Percentiles rank a stretch among this genome's conserved stretches.
phyloP scores from a whole-genome alignment of 805 yeast genomes.

The Metschnikowia chrysomelidarum region DNA sequence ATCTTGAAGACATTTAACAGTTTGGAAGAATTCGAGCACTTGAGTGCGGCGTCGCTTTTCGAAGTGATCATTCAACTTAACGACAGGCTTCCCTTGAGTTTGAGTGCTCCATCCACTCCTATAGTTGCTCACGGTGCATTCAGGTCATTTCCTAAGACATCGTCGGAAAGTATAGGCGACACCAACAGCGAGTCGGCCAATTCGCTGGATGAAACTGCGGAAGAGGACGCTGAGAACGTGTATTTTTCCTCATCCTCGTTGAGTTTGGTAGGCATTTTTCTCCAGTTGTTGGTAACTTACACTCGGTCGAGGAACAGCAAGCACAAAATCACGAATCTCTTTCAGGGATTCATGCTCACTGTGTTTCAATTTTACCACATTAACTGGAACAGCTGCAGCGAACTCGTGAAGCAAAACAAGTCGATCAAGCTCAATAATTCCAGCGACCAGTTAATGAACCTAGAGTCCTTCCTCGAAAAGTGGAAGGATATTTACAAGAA shows the following conservation, averaged over 20 bases:
- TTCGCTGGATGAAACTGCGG: slow-evolving; percentile 8
- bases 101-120: slow-evolving; percentile 45
- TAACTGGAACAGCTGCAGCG: slow-evolving; percentile 38
- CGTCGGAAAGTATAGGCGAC: slow-evolving; percentile 10
- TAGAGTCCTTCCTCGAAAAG: slow-evolving; percentile 37
- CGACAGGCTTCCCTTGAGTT: slow-evolving; percentile 42
- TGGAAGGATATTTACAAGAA: slow-evolving; percentile 33
- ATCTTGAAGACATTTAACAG: slow-evolving; percentile 23
- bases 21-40: slow-evolving; percentile 32
- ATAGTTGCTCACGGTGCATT: slow-evolving; percentile 19
- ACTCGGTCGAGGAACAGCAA: slow-evolving; percentile 33
- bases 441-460: slow-evolving; percentile 31
- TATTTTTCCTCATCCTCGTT: slow-evolving; percentile 27
- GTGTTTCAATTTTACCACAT: slow-evolving; percentile 41
- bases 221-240: neutral
- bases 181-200: slow-evolving; percentile 1
- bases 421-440: slow-evolving; percentile 39
- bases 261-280: slow-evolving; percentile 30
- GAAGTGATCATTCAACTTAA: slow-evolving; percentile 38
- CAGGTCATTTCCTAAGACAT: slow-evolving; percentile 10
- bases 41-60: slow-evolving; percentile 30
- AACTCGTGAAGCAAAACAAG: slow-evolving; percentile 32
- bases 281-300: slow-evolving; percentile 35
- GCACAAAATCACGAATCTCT: slow-evolving; percentile 29
- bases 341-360: slow-evolving; percentile 33